Evolutionary conservation across 1,284 basidiomycete species (phyloP).

Genomic region (Pisolithus thermaeus): DNA sequence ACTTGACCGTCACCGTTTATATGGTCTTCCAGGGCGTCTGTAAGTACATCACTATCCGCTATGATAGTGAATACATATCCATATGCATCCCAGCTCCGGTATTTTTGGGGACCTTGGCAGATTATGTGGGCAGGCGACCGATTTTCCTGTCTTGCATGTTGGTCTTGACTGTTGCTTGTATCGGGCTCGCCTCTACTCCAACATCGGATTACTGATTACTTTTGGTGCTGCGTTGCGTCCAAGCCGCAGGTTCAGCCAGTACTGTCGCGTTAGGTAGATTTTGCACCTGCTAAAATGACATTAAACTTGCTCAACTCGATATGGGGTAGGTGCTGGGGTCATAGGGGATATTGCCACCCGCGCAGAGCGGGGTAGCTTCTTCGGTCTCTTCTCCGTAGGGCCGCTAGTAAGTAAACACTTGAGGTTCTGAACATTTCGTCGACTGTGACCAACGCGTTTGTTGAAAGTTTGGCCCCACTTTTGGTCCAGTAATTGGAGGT

Average conservation of each 20-base stretch:
- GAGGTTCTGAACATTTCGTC: not conserved
- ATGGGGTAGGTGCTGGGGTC: slow-evolving; percentile 45
- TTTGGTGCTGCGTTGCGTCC: slow-evolving; percentile 55
- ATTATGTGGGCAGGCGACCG: slow-evolving; percentile 50
- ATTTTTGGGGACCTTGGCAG: slow-evolving; percentile 57
- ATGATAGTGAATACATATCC: not conserved
- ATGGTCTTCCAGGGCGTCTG: slow-evolving; percentile 73
- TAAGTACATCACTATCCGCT: slow-evolving; percentile 24
- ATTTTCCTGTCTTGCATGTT: slow-evolving; percentile 49
- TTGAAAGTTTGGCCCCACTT: slow-evolving; percentile 41
- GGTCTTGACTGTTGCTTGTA: slow-evolving; percentile 47
- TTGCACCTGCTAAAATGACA: not conserved
- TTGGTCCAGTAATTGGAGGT: slow-evolving; percentile 58
- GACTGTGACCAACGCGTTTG: too few relatives aligned
- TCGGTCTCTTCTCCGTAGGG: slow-evolving; percentile 42
- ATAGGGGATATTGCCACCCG: slow-evolving; percentile 51
- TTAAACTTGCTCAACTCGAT: not conserved
- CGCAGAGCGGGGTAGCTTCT: slow-evolving; percentile 49
- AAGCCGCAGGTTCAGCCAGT: slow-evolving; percentile 56
- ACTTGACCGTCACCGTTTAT: slow-evolving; percentile 74
- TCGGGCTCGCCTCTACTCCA: slow-evolving; percentile 55
- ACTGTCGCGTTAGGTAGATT: slow-evolving; percentile 48
- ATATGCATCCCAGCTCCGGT: slow-evolving; percentile 42
- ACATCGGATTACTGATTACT: slow-evolving; percentile 56
- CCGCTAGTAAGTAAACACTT: slow-evolving; percentile 32